These are phyloP conservation scores for Pyricularia sp. DNA, from an alignment of 2,329 filamentous ascomycete species.

Conservation along the genomic window DNA sequence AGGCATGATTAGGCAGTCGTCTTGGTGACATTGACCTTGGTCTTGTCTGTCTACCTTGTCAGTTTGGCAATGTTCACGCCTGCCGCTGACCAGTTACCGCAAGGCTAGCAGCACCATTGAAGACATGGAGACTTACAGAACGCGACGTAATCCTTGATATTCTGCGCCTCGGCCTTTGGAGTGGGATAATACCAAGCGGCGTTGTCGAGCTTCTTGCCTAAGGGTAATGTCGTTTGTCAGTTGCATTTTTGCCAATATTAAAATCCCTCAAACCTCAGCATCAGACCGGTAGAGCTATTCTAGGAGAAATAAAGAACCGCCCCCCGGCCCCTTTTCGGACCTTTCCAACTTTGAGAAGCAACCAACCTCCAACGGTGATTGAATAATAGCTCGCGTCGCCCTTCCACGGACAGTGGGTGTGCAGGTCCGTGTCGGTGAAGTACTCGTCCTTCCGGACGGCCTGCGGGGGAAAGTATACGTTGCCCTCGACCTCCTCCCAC, in stretches of 20 bases:
- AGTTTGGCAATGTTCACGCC: not conserved
- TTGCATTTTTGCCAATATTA: not conserved
- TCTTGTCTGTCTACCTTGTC: constrained; percentile 6
- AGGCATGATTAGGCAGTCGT: not conserved
- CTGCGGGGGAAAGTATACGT: constrained; percentile 44
- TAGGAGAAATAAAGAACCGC: not conserved
- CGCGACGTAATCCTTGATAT: constrained; percentile 45
- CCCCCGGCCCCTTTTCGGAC: not conserved
- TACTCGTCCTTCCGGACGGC: constrained; percentile 35
- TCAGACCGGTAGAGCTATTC: not conserved
- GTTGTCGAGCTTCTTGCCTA: constrained; percentile 37
- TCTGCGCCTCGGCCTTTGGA: constrained; percentile 35
- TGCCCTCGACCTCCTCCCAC: constrained; percentile 48
- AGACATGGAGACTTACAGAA: constrained; percentile 40
- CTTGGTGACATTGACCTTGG: constrained; percentile 9
- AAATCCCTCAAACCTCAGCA: not conserved
- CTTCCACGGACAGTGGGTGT: constrained; percentile 47
- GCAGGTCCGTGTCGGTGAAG: constrained; percentile 28
- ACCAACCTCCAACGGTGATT: constrained; percentile 34
- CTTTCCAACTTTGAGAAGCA: not conserved
- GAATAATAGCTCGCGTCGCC: constrained; percentile 48
- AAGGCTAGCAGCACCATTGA: not conserved
- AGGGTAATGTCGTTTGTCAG: not conserved
- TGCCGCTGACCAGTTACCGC: not conserved
- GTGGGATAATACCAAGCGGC: constrained; percentile 51